Evolutionary conservation across 2,329 filamentous ascomycete genomes (phyloP), one percentile per base, ranked within the genome.

Genomic region (Didymella pomorum): DNA sequence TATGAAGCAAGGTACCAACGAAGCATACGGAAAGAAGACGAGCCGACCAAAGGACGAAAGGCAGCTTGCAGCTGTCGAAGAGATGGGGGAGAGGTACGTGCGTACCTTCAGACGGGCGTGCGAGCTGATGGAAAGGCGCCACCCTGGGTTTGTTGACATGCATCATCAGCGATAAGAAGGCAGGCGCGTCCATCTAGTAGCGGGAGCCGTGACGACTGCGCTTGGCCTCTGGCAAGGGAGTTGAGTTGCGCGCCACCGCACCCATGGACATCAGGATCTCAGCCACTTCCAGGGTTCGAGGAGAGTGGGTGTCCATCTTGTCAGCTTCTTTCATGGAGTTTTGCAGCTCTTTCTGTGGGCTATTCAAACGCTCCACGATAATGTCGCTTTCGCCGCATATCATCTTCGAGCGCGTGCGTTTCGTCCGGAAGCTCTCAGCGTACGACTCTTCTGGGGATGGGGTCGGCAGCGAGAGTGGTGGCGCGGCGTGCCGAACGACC

Each of bases 211-310:
- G 68, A 52, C 74, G 71, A 56, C 69, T 71, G 21, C 76, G 71
- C 58, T 74, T 76, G 16, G 56, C 44, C 10, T 59, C 52, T 21
- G 62, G 66, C 42, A 66, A 57, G 8, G 73, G 58, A n/a, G 56
- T 39, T 16, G 60, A 45, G 43, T 72, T 72, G 16, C 46, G 37
- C 1, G 37, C 26, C 10, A 53, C 65, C 39, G 62, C 60, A 29
- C 67, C 64, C 11, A 80, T 65, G 42, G 69, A 67, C 49, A 78
- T 57, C 56, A 80, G 62, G 48, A 71, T 59, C 60, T 73, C 62
- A 3, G 78, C 79, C 16, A 77, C 78, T 21, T 73, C 71, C 7
- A 76, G 20, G 2, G 11, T 26, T 4, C 21, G n/a, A 18, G 25
- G 1, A 9, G 52, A 26, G 3, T n/a, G 39, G 9, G n/a, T 14